Evolutionary conservation across 495 filamentous ascomycete genomes (phyloP), one percentile per base, ranked within the genome.

Genomic region (Niebla homalea): DNA sequence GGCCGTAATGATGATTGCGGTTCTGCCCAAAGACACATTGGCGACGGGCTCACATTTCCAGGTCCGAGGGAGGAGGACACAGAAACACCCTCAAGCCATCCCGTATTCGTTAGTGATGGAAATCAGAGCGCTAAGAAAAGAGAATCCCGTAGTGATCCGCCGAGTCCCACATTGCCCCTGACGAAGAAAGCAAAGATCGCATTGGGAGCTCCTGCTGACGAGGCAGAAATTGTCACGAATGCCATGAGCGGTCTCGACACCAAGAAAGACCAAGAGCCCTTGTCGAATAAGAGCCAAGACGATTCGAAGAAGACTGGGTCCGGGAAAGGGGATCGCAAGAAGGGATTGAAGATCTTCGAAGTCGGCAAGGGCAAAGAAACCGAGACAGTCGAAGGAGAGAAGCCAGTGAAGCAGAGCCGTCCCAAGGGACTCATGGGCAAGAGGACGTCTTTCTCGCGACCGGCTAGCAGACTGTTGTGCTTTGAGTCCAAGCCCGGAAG

Each of bases 111-210:
- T 36, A 42, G 49, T 20, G 46, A 50, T 16, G 53, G 36, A 26
- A 46, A 32, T 35, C 11, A 29, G 20, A 61, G 51, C 36, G 48
- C 54, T 12, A 59, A 59, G 43, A 49, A 54, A 26, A 59, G 57
- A 36, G 49, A 48, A 22, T 50, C 54, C 0, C 52, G 38, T 4
- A 23, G 51, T 20, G 49, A 54, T 23, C 26, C 54, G 15, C 53
- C 48, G 7, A 36, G 46, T 19, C 46, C 35, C 5, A 21, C 36
- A 2, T 14, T 47, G 6, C 54, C 49, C 19, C 36, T 42, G n/a
- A 26, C 39, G 7, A 56, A 56, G 48, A 50, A 43, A 35, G n/a
- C 54, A 15, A 59, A 59, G 43, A 51, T 40, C 36, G 23, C 25
- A n/a, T 36, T 36, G 10, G 6, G 36, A 5, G 12, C 21, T 18